These are phyloP conservation scores for Pinus albicaulis DNA, from an alignment of 75 land plant genomes.

Conservation along the genomic window DNA sequence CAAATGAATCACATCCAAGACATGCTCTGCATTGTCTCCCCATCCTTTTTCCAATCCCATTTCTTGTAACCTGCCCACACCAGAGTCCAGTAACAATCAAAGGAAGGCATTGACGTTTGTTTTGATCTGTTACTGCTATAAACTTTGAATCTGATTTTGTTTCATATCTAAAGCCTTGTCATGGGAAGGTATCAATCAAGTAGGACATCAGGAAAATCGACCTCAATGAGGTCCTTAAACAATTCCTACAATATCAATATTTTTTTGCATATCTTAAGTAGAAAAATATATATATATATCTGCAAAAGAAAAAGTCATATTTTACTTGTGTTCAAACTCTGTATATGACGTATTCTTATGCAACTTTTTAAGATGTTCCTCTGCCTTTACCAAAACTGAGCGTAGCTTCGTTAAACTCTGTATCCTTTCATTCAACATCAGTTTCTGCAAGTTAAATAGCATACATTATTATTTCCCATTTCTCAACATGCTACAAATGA, in stretches of 20 bases:
- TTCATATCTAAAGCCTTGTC: neutral
- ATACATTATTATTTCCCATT: neutral
- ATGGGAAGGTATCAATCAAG: neutral
- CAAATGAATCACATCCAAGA: constrained; percentile 53
- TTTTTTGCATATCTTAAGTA: too few species aligned
- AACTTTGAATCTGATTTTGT: too few species aligned
- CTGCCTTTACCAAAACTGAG: constrained; percentile 64
- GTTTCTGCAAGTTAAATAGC: constrained; percentile 34
- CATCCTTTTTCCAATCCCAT: constrained; percentile 87
- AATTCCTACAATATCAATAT: constrained; percentile 28
- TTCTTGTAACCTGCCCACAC: constrained; percentile 59
- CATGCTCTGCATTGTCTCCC: constrained; percentile 59
- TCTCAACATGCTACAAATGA: neutral
- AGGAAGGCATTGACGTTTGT: too few species aligned
- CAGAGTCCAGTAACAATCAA: neutral
- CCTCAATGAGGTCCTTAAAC: constrained; percentile 50
- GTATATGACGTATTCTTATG: constrained; percentile 63
- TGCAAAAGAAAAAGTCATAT: too few species aligned
- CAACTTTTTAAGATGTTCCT: constrained; percentile 64
- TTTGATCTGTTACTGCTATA: too few species aligned
- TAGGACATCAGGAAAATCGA: constrained; percentile 60
- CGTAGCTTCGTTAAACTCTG: constrained; percentile 62
- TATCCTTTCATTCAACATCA: constrained; percentile 97
- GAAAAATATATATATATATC: too few species aligned
- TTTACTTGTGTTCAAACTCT: constrained; percentile 71